Percentiles rank a stretch among this genome's conserved stretches.
Evolutionary conservation across 129 eudicot genomes (phyloP).

Genomic region (Artemisia tridentata): DNA sequence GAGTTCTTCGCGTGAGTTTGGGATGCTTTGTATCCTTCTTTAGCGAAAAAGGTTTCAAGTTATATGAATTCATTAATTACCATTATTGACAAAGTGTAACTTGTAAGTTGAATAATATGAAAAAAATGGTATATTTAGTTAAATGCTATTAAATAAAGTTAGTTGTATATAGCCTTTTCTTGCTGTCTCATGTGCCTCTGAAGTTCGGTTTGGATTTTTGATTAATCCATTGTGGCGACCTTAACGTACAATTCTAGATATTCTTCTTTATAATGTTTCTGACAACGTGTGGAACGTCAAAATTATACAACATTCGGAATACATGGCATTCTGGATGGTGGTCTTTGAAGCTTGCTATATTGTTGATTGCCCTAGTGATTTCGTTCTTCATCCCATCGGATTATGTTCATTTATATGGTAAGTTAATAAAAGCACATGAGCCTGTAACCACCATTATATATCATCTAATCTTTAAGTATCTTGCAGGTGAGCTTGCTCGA

Average conservation of each 20-base stretch:
- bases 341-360: conserved; percentile 51
- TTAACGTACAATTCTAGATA: conserved; percentile 59
- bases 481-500: conserved; percentile 95
- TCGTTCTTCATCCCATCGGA: conserved; percentile 82
- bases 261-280: conserved; percentile 79
- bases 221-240: conserved; percentile 26
- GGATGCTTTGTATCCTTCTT: conserved; percentile 90
- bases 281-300: conserved; percentile 61
- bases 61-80: neutral
- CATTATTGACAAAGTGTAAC: no score
- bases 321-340: conserved; percentile 94
- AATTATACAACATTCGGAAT: conserved; percentile 51
- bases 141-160: no score
- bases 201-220: neutral
- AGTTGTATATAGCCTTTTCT: no score
- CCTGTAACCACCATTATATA: neutral
- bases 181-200: neutral
- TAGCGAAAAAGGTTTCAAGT: neutral
- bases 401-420: conserved; percentile 76
- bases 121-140: no score
- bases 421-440: conserved; percentile 12
- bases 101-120: no score
- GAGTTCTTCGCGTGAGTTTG: conserved; percentile 90
- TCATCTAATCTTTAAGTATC: conserved; percentile 14
- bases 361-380: conserved; percentile 46